These are phyloP conservation scores for Fraxinus dipetala DNA, from an alignment of 305 asterid genomes.

Conservation along the genomic window DNA sequence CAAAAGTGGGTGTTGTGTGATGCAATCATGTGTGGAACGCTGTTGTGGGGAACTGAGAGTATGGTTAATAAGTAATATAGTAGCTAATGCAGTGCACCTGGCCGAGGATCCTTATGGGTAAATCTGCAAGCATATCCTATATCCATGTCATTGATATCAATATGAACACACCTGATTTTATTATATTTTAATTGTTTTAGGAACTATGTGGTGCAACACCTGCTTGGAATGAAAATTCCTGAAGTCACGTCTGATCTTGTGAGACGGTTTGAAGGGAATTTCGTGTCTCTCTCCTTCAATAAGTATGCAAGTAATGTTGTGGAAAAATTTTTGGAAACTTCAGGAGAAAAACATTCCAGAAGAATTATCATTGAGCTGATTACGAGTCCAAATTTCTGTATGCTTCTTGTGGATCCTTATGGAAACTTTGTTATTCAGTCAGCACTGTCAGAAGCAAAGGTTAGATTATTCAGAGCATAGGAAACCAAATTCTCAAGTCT, in stretches of 20 bases:
- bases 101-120: slow-evolving; percentile 73
- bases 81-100: slow-evolving; percentile 32
- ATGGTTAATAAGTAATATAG: slow-evolving; percentile 29
- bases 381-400: slow-evolving; percentile 31
- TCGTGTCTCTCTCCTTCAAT: slow-evolving; percentile 46
- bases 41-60: slow-evolving; percentile 31
- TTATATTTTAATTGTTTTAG: slow-evolving; percentile 28
- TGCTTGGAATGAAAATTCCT: slow-evolving; percentile 43
- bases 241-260: slow-evolving; percentile 33
- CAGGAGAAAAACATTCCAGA: slow-evolving; percentile 27
- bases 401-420: slow-evolving; percentile 55
- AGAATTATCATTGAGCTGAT: slow-evolving; percentile 47
- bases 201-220: slow-evolving; percentile 73
- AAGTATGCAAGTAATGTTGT: slow-evolving; percentile 72
- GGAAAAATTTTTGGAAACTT: slow-evolving; percentile 43
- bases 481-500: not conserved
- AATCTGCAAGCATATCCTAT: not conserved
- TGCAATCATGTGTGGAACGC: slow-evolving; percentile 45
- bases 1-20: slow-evolving; percentile 73
- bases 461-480: slow-evolving; percentile 10
- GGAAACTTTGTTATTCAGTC: slow-evolving; percentile 72
- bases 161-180: not conserved
- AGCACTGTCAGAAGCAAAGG: slow-evolving; percentile 53
- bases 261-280: slow-evolving; percentile 42
- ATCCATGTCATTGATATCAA: not conserved